These are phyloP conservation scores for Cinnamomum chago DNA, from an alignment of 164 flowering plant genomes.

Conservation along the genomic window DNA sequence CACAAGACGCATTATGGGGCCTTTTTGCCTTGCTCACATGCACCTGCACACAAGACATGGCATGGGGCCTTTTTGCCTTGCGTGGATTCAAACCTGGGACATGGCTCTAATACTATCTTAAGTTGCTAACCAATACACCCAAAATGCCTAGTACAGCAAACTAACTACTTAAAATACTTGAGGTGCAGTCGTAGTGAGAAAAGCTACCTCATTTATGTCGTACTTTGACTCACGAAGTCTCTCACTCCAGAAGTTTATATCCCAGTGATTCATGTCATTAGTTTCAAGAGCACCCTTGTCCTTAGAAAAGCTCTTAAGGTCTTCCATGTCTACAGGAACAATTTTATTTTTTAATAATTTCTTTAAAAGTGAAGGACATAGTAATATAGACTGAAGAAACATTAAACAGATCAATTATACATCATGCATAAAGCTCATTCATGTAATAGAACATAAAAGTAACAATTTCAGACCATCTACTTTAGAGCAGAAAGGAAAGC, in stretches of 20 bases:
- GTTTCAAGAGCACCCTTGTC: conserved; percentile 79
- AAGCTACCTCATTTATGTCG: conserved; percentile 82
- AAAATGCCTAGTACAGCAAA: no score
- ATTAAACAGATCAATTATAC: no score
- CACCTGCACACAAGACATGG: no score
- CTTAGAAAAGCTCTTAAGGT: conserved; percentile 63
- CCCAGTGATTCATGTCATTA: conserved; percentile 80
- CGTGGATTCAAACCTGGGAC: no score
- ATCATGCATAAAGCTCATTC: background rate
- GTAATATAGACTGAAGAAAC: no score
- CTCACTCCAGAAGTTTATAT: conserved; percentile 90
- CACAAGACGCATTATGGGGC: no score
- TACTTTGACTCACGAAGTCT: conserved; percentile 95
- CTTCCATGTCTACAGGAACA: conserved; percentile 65
- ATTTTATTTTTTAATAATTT: background rate
- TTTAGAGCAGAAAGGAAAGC: background rate
- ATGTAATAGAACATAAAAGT: background rate
- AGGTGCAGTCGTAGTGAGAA: background rate
- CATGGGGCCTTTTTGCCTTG: no score
- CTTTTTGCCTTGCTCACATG: no score
- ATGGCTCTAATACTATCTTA: no score
- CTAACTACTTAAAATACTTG: no score
- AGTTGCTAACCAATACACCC: no score
- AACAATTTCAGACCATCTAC: background rate
- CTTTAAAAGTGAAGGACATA: background rate